Evolutionary conservation across 306 rosid species (phyloP).

Genomic region (Hippophae gyantsensis): DNA sequence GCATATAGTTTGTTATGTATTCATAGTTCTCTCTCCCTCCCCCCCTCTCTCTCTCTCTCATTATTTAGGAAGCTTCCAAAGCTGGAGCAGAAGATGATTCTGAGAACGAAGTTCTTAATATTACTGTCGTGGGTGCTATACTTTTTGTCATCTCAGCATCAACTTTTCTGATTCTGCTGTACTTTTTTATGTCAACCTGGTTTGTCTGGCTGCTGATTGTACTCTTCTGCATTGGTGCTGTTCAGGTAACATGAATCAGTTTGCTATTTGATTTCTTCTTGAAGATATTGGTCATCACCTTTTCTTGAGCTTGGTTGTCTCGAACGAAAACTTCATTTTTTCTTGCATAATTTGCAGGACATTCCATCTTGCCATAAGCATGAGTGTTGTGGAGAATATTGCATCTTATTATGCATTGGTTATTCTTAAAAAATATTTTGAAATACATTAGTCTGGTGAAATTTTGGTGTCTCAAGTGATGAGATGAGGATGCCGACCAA

Average conservation of each 20-base stretch:
- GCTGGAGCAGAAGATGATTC: slow-evolving; percentile 30
- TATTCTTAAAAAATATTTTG: too few species aligned
- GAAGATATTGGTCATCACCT: neutral
- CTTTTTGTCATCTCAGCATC: slow-evolving; percentile 78
- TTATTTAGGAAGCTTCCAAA: slow-evolving; percentile 46
- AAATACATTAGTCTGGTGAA: too few species aligned
- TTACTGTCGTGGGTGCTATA: slow-evolving; percentile 73
- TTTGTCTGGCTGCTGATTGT: slow-evolving; percentile 81
- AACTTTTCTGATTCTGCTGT: slow-evolving; percentile 66
- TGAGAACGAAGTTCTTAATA: slow-evolving; percentile 63
- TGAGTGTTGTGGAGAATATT: too few species aligned
- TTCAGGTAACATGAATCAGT: slow-evolving; percentile 47
- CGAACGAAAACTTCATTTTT: neutral
- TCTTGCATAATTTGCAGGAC: neutral
- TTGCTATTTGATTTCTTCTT: slow-evolving; percentile 5
- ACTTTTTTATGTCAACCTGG: slow-evolving; percentile 95
- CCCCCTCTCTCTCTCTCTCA: neutral
- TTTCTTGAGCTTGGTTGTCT: too few species aligned
- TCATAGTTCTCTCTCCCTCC: neutral
- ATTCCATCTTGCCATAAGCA: too few species aligned
- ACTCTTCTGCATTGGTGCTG: slow-evolving; percentile 90
- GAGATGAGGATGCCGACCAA: too few species aligned
- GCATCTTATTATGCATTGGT: too few species aligned
- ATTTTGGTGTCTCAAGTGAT: too few species aligned
- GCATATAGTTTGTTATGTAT: neutral